These are phyloP conservation scores for Aspergillus heteromorphus DNA, from an alignment of 495 filamentous ascomycete species.

Conservation along the genomic window DNA sequence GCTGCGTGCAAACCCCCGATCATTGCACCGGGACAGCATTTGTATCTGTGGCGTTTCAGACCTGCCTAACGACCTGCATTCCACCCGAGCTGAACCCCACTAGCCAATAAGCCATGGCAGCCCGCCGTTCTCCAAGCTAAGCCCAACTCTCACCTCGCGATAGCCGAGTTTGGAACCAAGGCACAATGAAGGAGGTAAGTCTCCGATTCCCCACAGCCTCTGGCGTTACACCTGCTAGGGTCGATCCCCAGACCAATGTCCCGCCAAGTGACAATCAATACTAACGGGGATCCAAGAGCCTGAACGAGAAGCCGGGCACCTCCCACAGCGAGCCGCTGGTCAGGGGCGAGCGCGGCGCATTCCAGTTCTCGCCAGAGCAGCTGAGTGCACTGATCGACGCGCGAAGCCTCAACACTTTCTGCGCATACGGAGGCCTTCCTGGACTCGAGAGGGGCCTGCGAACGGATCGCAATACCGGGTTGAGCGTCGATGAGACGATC, in stretches of 20 bases:
- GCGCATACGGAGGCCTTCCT: conserved; percentile 51
- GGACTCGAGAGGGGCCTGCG: conserved; percentile 60
- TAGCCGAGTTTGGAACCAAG: not conserved
- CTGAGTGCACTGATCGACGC: conserved; percentile 61
- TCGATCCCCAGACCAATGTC: not conserved
- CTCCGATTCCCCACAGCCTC: not conserved
- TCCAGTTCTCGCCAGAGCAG: conserved; percentile 57
- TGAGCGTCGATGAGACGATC: conserved; percentile 54
- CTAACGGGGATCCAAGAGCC: not conserved
- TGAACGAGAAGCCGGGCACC: not conserved
- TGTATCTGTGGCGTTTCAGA: too few species aligned
- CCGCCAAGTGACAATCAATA: not conserved
- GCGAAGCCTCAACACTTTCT: conserved; percentile 61
- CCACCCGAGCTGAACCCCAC: not conserved
- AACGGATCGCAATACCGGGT: conserved; percentile 49
- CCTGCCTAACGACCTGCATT: too few species aligned
- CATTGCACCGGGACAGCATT: too few species aligned
- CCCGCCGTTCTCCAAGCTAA: not conserved
- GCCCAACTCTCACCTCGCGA: not conserved
- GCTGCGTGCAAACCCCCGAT: too few species aligned
- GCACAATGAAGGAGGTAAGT: not conserved
- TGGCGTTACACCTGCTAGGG: not conserved
- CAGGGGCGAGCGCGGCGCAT: conserved; percentile 18
- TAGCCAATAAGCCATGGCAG: not conserved
- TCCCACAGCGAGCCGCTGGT: not conserved